Conservation (phyloP, 2,329 filamentous ascomycete genomes). For the Trichoderma gracile region DNA sequence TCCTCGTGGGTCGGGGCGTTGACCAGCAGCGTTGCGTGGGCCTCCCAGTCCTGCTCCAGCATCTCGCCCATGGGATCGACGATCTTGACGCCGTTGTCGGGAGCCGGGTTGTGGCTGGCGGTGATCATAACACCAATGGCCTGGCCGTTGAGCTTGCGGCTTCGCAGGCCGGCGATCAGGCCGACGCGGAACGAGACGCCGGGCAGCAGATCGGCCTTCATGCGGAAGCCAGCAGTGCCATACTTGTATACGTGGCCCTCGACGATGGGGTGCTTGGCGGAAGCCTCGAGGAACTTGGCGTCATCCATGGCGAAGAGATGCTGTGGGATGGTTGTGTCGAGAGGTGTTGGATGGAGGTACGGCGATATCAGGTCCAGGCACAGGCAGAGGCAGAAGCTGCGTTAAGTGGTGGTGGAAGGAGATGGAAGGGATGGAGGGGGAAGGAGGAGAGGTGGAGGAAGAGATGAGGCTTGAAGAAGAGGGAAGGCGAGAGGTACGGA, state of each 20-base stretch:
- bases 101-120: constrained; percentile 86
- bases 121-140: constrained; percentile 97
- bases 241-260: constrained; percentile 60
- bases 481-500: neutral
- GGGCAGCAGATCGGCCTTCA: constrained; percentile 77
- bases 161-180: constrained; percentile 82
- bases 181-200: constrained; percentile 92
- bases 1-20: constrained; percentile 77
- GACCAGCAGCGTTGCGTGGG: constrained; percentile 82
- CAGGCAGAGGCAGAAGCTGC: neutral
- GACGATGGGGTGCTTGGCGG: constrained; percentile 62
- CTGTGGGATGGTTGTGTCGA: neutral
- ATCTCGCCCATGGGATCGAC: constrained; percentile 98
- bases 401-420: neutral
- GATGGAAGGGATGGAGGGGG: neutral
- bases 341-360: neutral
- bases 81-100: constrained; percentile 91
- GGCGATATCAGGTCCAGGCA: neutral
- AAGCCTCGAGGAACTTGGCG: constrained; percentile 57
- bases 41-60: constrained; percentile 95
- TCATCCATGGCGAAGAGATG: constrained; percentile 48
- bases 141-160: constrained; percentile 84
- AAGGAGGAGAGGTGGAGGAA: neutral
- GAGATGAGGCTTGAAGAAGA: neutral
- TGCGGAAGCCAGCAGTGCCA: constrained; percentile 68